Base-by-base conservation (phyloP, 1,139 yeast species). In the Dujonia santamariae region DNA sequence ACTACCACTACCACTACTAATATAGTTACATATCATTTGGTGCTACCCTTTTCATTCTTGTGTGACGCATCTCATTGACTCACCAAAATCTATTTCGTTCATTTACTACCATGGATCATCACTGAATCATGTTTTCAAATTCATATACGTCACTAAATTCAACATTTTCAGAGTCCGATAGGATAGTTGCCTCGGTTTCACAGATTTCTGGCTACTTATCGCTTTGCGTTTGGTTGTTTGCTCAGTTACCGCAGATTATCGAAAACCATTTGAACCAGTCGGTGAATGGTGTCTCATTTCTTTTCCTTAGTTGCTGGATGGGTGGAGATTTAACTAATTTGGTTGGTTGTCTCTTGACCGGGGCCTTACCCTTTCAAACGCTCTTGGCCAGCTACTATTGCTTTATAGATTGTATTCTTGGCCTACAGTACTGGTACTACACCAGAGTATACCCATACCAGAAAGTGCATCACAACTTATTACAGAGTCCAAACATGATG, bases 191-290 rank as follows among this genome's bases (percentile, higher is more conserved):
- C 7, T 43, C 39, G 4, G 34, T 50, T 13, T 51, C 56, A 9
- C 45, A 45, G 32, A 31, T 43, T 3, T 39, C 52, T 14, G 65
- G 66, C 1, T 46, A 56, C 15, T 38, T 58, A 4, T 60, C 67
- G 14, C 43, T 61, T 20, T 47, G 54, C 11, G 48, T 82, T 25
- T 87, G 96, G 84, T 63, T 87, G 26, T 78, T 87, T 46, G 95
- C 96, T 1, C 90, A 85, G 54, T 59, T 86, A 13, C 96, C 96
- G 0, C 97, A 88, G 54, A 78, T 86, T 26, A 61, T 81, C 35
- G 80, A 80, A 50, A 88, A 88, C 48, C 83, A 85, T 56, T 61
- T 67, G 17, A 78, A 75, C 51, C 77, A 82, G 49, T 80, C 92
- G 0, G 95, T 88, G 1, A 88, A 79, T 14, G 96, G 96, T 1